These are phyloP conservation scores for Xylariaceae sp. DNA, from an alignment of 2,329 filamentous ascomycete genomes.

Conservation along the genomic window DNA sequence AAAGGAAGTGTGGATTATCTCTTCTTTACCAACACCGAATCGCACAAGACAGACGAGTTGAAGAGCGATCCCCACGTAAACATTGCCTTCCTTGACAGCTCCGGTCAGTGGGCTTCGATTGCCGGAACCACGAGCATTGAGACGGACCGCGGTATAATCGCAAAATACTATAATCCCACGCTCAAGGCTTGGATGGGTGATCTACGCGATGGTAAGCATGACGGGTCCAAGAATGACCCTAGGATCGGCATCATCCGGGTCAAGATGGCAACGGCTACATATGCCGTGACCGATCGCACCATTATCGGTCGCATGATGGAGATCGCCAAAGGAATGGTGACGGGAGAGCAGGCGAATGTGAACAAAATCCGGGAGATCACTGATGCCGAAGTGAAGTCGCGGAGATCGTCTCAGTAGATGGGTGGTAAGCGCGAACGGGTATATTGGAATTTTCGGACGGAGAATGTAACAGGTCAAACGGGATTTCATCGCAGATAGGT, in stretches of 20 bases:
- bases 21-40: constrained; percentile 89
- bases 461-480: not conserved
- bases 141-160: constrained; percentile 62
- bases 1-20: constrained; percentile 72
- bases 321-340: constrained; percentile 68
- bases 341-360: constrained; percentile 63
- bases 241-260: constrained; percentile 77
- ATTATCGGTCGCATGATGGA: constrained; percentile 61
- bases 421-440: not conserved
- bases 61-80: constrained; percentile 68
- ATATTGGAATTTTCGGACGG: not conserved
- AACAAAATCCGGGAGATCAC: constrained; percentile 73
- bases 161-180: constrained; percentile 67
- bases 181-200: constrained; percentile 86
- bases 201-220: constrained; percentile 74
- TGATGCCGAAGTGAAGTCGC: constrained; percentile 59
- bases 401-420: constrained; percentile 39
- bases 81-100: constrained; percentile 69
- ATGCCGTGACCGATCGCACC: constrained; percentile 60
- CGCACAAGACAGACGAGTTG: constrained; percentile 80
- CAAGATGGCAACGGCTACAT: constrained; percentile 65
- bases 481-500: not conserved
- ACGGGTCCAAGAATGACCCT: constrained; percentile 76
- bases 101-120: constrained; percentile 81
- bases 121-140: constrained; percentile 67